These are phyloP conservation scores for Pichia heedii DNA, from an alignment of 805 yeast genomes.

Conservation along the genomic window DNA sequence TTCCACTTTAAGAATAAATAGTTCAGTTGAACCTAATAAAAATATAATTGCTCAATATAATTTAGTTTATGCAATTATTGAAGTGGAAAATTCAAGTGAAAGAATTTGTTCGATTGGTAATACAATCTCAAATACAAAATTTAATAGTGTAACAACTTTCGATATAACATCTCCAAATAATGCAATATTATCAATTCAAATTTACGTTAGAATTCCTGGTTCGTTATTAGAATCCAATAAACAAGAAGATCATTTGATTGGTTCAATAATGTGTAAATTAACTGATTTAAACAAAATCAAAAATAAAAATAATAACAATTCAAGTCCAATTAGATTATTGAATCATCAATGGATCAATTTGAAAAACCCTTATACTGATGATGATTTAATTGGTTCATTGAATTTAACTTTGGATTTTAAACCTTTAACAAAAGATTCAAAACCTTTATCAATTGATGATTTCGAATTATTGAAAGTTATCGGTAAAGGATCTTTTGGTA, in stretches of 20 bases:
- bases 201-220: slow-evolving; percentile 72
- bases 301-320: slow-evolving; percentile 13
- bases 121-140: slow-evolving; percentile 64
- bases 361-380: slow-evolving; percentile 26
- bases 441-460: slow-evolving; percentile 75
- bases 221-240: slow-evolving; percentile 35
- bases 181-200: slow-evolving; percentile 52
- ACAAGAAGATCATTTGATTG: slow-evolving; percentile 64
- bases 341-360: slow-evolving; percentile 51
- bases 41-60: slow-evolving; percentile 37
- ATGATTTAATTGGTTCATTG: slow-evolving; percentile 28
- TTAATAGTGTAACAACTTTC: slow-evolving; percentile 85
- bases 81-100: slow-evolving; percentile 90
- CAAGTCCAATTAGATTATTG: slow-evolving; percentile 44
- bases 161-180: slow-evolving; percentile 61
- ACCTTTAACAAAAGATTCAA: slow-evolving; percentile 28
- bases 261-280: slow-evolving; percentile 57
- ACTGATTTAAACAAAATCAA: slow-evolving; percentile 13
- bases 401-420: slow-evolving; percentile 31
- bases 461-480: slow-evolving; percentile 90
- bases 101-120: slow-evolving; percentile 83
- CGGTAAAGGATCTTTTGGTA: slow-evolving; percentile 97
- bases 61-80: slow-evolving; percentile 77
- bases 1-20: slow-evolving; percentile 28
- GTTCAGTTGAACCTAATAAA: slow-evolving; percentile 41